A percentile compares a stretch with the other conserved stretches of the same genome.
Conservation (phyloP, 306 rosid species). For the Quercus gilva region DNA sequence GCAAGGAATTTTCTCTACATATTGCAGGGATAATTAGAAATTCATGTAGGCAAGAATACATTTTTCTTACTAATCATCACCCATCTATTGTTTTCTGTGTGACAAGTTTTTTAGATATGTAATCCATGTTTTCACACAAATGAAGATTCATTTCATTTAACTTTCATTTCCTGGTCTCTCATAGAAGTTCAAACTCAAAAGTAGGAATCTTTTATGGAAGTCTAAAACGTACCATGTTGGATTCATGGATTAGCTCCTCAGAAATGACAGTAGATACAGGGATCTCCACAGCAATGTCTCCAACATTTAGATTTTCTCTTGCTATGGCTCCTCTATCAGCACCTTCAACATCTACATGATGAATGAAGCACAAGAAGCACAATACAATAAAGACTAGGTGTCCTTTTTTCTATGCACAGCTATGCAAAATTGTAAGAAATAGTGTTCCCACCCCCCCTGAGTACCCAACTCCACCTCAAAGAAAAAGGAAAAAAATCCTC, state of each 20-base stretch:
- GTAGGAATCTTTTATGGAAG: not conserved
- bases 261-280: constrained; percentile 70
- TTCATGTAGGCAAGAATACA: not conserved
- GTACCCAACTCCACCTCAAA: not conserved
- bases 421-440: not conserved
- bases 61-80: not conserved
- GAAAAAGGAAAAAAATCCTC: not conserved
- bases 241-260: constrained; percentile 60
- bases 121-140: not conserved
- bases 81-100: not conserved
- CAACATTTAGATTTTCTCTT: constrained; percentile 66
- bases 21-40: not conserved
- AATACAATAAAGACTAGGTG: not conserved
- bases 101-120: not conserved
- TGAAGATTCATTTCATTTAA: not conserved
- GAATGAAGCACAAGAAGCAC: constrained; percentile 15
- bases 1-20: not conserved
- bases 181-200: not conserved
- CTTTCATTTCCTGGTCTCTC: not conserved
- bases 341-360: constrained; percentile 68
- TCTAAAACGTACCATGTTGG: constrained; percentile 61
- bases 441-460: not conserved
- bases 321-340: constrained; percentile 83
- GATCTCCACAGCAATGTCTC: constrained; percentile 83
- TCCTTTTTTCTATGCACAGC: not conserved